Evolutionary conservation across 768 basidiomycete species (phyloP).

Genomic region (Russula sp.): DNA sequence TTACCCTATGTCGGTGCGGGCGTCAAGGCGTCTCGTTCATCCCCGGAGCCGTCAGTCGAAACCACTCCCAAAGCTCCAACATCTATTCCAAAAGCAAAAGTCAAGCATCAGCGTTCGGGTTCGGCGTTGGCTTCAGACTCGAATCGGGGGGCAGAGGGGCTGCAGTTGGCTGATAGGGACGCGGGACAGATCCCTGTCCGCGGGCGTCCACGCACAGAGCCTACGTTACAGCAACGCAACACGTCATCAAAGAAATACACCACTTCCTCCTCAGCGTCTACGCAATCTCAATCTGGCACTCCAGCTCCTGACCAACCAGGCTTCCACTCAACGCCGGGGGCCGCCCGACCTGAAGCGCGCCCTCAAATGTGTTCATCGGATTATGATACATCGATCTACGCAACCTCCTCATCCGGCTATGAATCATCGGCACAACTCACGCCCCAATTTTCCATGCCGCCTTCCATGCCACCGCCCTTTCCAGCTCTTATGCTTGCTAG

Average conservation of each 20-base stretch:
- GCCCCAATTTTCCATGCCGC: constrained; percentile 11
- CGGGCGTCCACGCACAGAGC: constrained; percentile 24
- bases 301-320: constrained; percentile 15
- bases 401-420: constrained; percentile 5
- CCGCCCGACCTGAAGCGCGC: constrained; percentile 19
- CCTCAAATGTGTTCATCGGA: constrained; percentile 12
- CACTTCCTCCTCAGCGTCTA: constrained; percentile 6
- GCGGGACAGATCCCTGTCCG: constrained; percentile 20
- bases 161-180: constrained; percentile 9
- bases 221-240: constrained; percentile 11
- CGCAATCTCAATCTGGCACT: constrained; percentile 22
- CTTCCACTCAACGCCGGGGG: constrained; percentile 15
- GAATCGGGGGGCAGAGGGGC: constrained; percentile 11
- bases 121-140: constrained; percentile 3
- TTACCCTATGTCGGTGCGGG: constrained; percentile 45
- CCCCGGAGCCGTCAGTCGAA: constrained; percentile 6
- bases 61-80: constrained; percentile 11
- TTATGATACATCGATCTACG: constrained; percentile 19
- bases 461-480: constrained; percentile 24
- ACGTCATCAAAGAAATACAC: constrained; percentile 18
- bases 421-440: constrained; percentile 11
- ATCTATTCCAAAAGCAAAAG: constrained; percentile 2
- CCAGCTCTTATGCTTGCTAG: constrained; percentile 21
- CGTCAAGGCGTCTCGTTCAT: constrained; percentile 30
- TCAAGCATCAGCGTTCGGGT: constrained; percentile 15